These are phyloP conservation scores for Trichoderma asperelloides DNA, from an alignment of 495 filamentous ascomycete genomes.

Conservation along the genomic window DNA sequence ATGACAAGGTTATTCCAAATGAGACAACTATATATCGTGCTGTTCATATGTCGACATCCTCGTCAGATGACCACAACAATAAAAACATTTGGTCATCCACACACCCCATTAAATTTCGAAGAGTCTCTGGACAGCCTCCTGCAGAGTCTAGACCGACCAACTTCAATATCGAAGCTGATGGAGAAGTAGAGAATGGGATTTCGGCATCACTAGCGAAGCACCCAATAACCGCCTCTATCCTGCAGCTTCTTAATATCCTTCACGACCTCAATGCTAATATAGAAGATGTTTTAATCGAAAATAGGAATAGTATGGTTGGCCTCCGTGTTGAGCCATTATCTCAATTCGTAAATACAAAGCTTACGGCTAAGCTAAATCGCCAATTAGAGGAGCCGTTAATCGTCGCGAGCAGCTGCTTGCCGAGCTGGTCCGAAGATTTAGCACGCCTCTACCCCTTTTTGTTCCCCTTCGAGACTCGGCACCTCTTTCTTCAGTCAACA, in stretches of 20 bases:
- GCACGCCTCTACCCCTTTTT: slow-evolving; percentile 92
- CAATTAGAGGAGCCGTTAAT: slow-evolving; percentile 98
- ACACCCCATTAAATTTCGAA: slow-evolving; percentile 86
- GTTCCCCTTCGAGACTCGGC: slow-evolving; percentile 98
- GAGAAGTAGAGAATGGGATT: slow-evolving; percentile 44
- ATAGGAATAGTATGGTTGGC: slow-evolving; percentile 51
- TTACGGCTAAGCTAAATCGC: slow-evolving; percentile 97
- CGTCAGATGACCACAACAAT: slow-evolving; percentile 55
- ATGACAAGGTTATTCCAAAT: slow-evolving; percentile 71
- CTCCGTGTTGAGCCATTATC: slow-evolving; percentile 58
- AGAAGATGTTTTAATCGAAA: slow-evolving; percentile 91
- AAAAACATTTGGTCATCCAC: slow-evolving; percentile 82
- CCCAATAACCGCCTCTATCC: slow-evolving; percentile 73
- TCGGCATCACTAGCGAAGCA: slow-evolving; percentile 81
- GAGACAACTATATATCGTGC: slow-evolving; percentile 96
- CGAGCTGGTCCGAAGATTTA: slow-evolving; percentile 95
- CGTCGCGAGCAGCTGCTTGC: slow-evolving; percentile 93
- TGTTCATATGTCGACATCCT: slow-evolving; percentile 63
- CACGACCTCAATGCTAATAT: slow-evolving; percentile 93
- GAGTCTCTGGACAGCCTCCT: slow-evolving; percentile 80
- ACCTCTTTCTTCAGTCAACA: slow-evolving; percentile 94
- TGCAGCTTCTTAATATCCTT: slow-evolving; percentile 81
- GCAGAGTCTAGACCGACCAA: slow-evolving; percentile 63
- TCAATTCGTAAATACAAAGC: slow-evolving; percentile 97
- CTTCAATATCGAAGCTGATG: slow-evolving; percentile 37